Conservation (phyloP, 2,329 filamentous ascomycete genomes). For the Sarocladium brachiariae region DNA sequence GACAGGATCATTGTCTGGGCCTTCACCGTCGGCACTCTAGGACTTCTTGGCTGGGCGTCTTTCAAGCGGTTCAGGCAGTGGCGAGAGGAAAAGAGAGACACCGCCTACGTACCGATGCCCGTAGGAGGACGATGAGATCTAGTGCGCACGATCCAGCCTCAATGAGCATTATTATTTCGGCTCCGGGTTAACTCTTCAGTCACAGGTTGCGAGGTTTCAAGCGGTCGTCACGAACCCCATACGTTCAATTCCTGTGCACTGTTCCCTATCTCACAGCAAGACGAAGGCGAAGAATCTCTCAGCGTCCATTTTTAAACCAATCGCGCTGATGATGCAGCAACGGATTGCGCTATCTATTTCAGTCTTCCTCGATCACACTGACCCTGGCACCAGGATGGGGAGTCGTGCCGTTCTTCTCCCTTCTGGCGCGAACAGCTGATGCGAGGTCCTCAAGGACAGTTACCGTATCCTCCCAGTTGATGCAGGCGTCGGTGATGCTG, state of each 20-base stretch:
- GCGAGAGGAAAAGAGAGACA: conserved; percentile 11
- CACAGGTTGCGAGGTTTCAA: too few relatives aligned
- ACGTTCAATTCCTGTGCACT: not conserved
- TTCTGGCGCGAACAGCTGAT: conserved; percentile 69
- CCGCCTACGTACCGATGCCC: conserved; percentile 23
- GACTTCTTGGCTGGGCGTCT: conserved; percentile 54
- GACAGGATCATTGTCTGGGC: conserved; percentile 60
- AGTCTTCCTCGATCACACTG: conserved; percentile 11
- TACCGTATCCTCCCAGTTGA: conserved; percentile 83
- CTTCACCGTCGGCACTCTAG: conserved; percentile 53
- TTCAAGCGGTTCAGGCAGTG: conserved; percentile 41
- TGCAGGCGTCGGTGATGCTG: conserved; percentile 94
- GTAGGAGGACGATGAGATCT: conserved; percentile 8
- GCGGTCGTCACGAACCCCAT: not conserved
- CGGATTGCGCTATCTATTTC: not conserved
- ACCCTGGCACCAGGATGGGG: conserved; percentile 16
- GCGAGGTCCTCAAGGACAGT: conserved; percentile 78
- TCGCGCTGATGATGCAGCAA: too few relatives aligned
- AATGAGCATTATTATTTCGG: too few relatives aligned
- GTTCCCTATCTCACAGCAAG: not conserved
- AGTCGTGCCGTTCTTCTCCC: conserved; percentile 43
- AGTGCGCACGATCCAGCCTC: too few relatives aligned
- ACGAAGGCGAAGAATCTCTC: not conserved
- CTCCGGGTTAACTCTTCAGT: too few relatives aligned
- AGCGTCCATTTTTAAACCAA: not conserved